Percentiles rank a stretch among this genome's conserved stretches.
Conservation (phyloP, 495 filamentous ascomycete genomes). For the Penicillium cosmopolitanum region DNA sequence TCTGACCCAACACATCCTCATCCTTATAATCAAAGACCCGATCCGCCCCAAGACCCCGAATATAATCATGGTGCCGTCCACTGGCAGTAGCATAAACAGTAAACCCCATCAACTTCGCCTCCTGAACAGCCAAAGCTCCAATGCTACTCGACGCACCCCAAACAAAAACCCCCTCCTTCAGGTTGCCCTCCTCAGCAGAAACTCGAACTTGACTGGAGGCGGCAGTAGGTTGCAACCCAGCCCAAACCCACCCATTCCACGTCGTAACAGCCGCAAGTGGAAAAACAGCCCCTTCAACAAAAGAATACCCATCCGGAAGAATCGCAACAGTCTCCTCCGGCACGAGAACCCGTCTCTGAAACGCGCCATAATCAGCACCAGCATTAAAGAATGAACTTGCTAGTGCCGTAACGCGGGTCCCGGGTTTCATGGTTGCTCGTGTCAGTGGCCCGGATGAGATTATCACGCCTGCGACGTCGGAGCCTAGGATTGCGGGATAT, state of each 20-base stretch:
- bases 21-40: conserved; percentile 22
- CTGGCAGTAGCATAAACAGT: conserved; percentile 24
- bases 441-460: conserved; percentile 32
- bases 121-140: conserved; percentile 37
- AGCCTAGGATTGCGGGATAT: conserved; percentile 47
- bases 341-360: conserved; percentile 37
- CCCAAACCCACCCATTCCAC: conserved; percentile 21
- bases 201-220: conserved; percentile 7
- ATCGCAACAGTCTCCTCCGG: conserved; percentile 15
- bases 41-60: conserved; percentile 14
- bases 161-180: conserved; percentile 16
- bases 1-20: conserved; percentile 8
- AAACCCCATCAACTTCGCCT: conserved; percentile 24
- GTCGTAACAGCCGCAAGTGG: conserved; percentile 16
- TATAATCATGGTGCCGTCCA: conserved; percentile 19
- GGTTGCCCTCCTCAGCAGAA: too few species aligned
- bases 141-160: conserved; percentile 53
- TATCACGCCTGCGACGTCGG: conserved; percentile 46
- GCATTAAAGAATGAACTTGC: conserved; percentile 35
- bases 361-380: conserved; percentile 41
- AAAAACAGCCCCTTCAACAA: conserved; percentile 18
- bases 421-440: conserved; percentile 27
- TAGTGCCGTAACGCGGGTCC: conserved; percentile 33
- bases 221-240: conserved; percentile 8
- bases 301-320: conserved; percentile 16